Percentiles rank a stretch among this genome's conserved stretches.
These are phyloP conservation scores for Aeschynomene evenia DNA, from an alignment of 306 rosid genomes.

Conservation along the genomic window DNA sequence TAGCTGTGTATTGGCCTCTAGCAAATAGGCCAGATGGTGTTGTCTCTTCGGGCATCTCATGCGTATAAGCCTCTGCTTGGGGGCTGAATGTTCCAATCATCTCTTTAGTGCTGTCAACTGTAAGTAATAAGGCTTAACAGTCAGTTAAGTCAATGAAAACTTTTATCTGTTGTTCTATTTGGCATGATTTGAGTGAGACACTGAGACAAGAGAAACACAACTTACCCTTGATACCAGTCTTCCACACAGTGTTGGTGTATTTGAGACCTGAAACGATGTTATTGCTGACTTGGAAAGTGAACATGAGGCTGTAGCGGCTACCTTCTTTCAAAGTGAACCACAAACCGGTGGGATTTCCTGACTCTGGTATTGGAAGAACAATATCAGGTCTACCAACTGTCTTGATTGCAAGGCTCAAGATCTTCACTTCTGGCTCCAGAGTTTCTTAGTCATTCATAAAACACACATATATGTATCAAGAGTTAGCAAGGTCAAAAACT, in stretches of 20 bases:
- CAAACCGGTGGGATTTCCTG: constrained; percentile 65
- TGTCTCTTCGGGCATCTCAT: constrained; percentile 79
- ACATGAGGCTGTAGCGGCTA: constrained; percentile 66
- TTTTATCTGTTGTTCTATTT: neutral
- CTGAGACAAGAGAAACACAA: too few species aligned
- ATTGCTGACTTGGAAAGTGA: constrained; percentile 72
- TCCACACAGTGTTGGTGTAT: constrained; percentile 86
- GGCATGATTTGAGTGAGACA: neutral
- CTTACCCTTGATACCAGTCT: constrained; percentile 77
- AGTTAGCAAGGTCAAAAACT: neutral
- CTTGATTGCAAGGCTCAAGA: constrained; percentile 75
- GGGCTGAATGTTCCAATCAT: constrained; percentile 96
- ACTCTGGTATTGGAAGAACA: constrained; percentile 66
- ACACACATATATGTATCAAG: neutral
- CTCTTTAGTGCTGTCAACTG: constrained; percentile 81
- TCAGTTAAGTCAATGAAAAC: neutral
- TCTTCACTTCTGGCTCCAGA: constrained; percentile 86
- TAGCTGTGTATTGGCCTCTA: constrained; percentile 82
- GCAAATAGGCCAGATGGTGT: constrained; percentile 91
- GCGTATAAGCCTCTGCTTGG: constrained; percentile 69
- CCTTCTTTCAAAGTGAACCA: constrained; percentile 99
- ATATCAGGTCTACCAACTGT: constrained; percentile 64
- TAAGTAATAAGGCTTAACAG: constrained; percentile 22
- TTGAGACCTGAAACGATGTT: constrained; percentile 93
- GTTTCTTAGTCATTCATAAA: constrained; percentile 47